phyloP scores from a whole-genome alignment of 768 basidiomycete species.

The Hirschioporus abietinus region DNA sequence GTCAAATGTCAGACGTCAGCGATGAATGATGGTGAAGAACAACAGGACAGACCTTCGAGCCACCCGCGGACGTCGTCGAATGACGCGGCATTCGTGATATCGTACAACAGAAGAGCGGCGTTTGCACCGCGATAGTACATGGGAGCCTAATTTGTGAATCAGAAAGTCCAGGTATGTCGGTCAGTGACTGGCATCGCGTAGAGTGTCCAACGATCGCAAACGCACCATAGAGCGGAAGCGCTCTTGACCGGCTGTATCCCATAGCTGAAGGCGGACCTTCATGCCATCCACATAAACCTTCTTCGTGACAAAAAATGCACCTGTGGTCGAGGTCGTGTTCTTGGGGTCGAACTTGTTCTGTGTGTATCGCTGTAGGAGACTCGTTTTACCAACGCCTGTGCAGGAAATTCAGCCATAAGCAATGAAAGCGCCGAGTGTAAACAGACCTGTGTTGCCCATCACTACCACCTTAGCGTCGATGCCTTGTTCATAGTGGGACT shows the following conservation, averaged over 20 bases:
- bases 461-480: constrained; percentile 95
- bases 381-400: constrained; percentile 87
- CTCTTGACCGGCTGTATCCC: constrained; percentile 95
- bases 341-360: constrained; percentile 86
- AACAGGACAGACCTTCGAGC: constrained; percentile 63
- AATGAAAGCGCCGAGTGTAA: constrained; percentile 16
- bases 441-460: constrained; percentile 74
- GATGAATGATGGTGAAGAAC: not conserved
- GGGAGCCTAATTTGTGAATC: constrained; percentile 55
- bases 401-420: constrained; percentile 5
- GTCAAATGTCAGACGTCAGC: not conserved
- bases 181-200: constrained; percentile 9
- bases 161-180: constrained; percentile 12
- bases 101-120: constrained; percentile 90
- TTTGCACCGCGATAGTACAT: constrained; percentile 98
- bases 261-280: constrained; percentile 81
- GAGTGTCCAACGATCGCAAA: constrained; percentile 11
- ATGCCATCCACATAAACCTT: constrained; percentile 81
- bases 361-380: constrained; percentile 84
- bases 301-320: constrained; percentile 92
- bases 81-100: constrained; percentile 84
- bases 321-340: constrained; percentile 86
- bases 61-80: constrained; percentile 91
- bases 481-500: constrained; percentile 72
- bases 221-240: constrained; percentile 85